Conservation (phyloP, 2,329 filamentous ascomycete genomes). For the Penicillium sp. region DNA sequence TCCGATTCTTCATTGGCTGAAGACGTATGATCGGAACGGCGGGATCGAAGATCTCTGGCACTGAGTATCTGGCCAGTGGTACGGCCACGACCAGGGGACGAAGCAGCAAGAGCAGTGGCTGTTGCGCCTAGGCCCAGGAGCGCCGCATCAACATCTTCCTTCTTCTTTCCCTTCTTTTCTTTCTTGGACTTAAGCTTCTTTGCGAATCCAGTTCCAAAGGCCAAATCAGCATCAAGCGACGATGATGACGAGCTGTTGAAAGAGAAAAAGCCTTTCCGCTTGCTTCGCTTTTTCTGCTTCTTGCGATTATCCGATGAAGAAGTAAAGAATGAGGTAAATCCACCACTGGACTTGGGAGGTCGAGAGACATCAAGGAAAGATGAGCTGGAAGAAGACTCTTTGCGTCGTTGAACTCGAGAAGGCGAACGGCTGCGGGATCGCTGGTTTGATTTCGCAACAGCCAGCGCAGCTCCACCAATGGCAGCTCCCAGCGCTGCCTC, state of each 20-base stretch:
- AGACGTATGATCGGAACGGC: constrained; percentile 27
- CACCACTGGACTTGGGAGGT: constrained; percentile 51
- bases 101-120: constrained; percentile 48
- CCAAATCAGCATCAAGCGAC: constrained; percentile 67
- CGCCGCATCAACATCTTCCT: constrained; percentile 45
- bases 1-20: constrained; percentile 48
- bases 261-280: constrained; percentile 55
- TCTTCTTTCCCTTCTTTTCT: constrained; percentile 27
- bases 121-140: constrained; percentile 51
- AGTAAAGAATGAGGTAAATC: constrained; percentile 64
- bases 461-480: constrained; percentile 29
- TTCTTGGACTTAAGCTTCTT: constrained; percentile 40
- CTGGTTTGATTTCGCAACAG: constrained; percentile 32
- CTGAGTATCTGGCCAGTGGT: constrained; percentile 37
- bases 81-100: constrained; percentile 33
- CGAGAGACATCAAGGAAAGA: constrained; percentile 68
- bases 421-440: constrained; percentile 41
- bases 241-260: constrained; percentile 66
- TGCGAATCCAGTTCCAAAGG: constrained; percentile 62
- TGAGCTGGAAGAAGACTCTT: constrained; percentile 55
- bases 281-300: constrained; percentile 47
- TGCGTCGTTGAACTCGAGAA: constrained; percentile 30
- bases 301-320: constrained; percentile 56
- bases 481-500: constrained; percentile 41
- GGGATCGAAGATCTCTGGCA: constrained; percentile 29